Evolutionary conservation across 768 basidiomycete genomes (phyloP), one percentile per base, ranked within the genome.

Genomic region (Amyloporia xantha): DNA sequence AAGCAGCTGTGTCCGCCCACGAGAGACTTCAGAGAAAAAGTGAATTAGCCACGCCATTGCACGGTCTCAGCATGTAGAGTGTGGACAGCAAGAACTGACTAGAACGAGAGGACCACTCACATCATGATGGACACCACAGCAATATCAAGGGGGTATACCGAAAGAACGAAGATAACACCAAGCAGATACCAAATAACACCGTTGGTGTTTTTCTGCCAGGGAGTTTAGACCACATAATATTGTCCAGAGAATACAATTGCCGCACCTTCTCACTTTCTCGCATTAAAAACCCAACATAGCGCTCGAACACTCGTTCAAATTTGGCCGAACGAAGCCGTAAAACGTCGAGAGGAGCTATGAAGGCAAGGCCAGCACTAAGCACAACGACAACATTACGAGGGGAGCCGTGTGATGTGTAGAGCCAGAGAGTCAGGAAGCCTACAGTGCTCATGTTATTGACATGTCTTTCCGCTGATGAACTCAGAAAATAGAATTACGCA

Each of bases 1-100:
- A 95, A 4, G 93, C 93, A 15, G 91, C 82, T 1, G 93, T 95
- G 65, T 96, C 93, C 0, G 91, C 92, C 93, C 93, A 96, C 26
- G 91, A 92, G 41, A 96, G 81, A 53, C 92, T 95, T 58, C 27
- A 49, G n/a, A n/a, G 21, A 10, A 50, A 24, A n/a, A 36, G 38
- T 44, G 15, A 49, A 45, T 39, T 40, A 51, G 20, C 38, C 12
- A 39, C 17, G 9, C 30, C 15, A 15, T 33, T 7, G 30, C 7
- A 33, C 15, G 15, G 30, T 33, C 9, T 15, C 15, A 7, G 30
- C n/a, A n/a, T n/a, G n/a, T n/a, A n/a, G n/a, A n/a, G n/a, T n/a
- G n/a, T n/a, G n/a, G n/a, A n/a, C n/a, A n/a, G n/a, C n/a, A n/a
- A n/a, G n/a, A n/a, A n/a, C n/a, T n/a, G n/a, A n/a, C n/a, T n/a